These are phyloP conservation scores for Acanthamoeba royreba DNA, from an alignment of 208 protist genomes.

Conservation along the genomic window DNA sequence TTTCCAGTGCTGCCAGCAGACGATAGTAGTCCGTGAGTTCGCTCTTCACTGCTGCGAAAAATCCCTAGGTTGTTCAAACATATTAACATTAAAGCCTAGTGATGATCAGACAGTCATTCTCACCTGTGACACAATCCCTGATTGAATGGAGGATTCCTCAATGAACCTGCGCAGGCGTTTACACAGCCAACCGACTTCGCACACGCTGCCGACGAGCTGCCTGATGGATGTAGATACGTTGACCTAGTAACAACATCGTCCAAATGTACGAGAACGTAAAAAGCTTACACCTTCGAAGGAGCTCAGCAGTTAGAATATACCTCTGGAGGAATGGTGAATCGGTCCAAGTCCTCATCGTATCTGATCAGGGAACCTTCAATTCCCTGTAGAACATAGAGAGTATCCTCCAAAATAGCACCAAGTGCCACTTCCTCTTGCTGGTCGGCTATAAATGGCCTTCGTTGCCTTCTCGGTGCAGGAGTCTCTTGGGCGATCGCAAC, in stretches of 20 bases:
- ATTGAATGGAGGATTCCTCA: background rate
- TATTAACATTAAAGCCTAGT: background rate
- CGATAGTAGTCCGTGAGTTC: conserved; percentile 74
- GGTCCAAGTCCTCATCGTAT: conserved; percentile 39
- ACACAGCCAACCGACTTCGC: conserved; percentile 69
- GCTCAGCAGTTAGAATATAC: background rate
- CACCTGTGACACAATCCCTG: background rate
- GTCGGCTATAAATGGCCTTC: background rate
- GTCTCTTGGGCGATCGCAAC: background rate
- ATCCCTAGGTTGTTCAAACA: conserved; percentile 45
- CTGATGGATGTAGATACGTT: conserved; percentile 45
- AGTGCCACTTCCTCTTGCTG: background rate
- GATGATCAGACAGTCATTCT: background rate
- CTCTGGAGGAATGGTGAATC: background rate
- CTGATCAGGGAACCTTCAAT: conserved; percentile 69
- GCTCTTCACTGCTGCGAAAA: conserved; percentile 57
- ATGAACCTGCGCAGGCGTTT: conserved; percentile 53
- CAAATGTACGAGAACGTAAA: background rate
- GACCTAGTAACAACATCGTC: background rate
- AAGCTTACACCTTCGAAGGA: too few relatives aligned
- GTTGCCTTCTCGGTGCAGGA: background rate
- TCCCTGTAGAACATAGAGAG: conserved; percentile 51
- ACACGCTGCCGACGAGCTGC: conserved; percentile 54
- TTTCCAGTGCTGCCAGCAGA: conserved; percentile 66
- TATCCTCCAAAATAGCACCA: background rate